Conservation (phyloP, 1,284 basidiomycete species). For the Pyrrhoderma lamaoense region DNA sequence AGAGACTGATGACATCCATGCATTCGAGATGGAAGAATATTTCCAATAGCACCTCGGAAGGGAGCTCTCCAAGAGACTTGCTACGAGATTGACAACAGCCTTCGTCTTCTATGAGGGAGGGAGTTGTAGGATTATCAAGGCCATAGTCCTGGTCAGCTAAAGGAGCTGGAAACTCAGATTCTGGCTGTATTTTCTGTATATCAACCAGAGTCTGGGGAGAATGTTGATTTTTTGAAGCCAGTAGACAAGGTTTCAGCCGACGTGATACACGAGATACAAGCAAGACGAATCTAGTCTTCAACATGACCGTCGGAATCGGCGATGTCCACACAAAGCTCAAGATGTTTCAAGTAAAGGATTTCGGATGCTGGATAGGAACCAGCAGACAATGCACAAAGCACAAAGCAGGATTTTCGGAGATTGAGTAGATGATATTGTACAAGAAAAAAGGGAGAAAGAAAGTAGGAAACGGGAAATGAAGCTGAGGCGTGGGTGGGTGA, state of each 20-base stretch:
- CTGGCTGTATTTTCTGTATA: too few species aligned
- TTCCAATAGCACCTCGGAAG: conserved; percentile 10
- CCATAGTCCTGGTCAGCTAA: too few species aligned
- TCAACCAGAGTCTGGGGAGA: neutral
- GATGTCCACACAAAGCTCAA: neutral
- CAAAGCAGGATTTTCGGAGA: too few species aligned
- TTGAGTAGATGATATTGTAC: too few species aligned
- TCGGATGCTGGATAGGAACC: too few species aligned
- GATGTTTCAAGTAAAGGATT: too few species aligned
- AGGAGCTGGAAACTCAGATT: too few species aligned
- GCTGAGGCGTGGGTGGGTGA: too few species aligned
- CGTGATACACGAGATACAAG: neutral
- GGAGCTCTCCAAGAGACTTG: conserved; percentile 7
- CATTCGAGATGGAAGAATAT: conserved; percentile 13
- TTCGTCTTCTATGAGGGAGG: neutral
- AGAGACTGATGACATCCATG: conserved; percentile 11
- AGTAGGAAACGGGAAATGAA: too few species aligned
- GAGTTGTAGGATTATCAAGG: too few species aligned
- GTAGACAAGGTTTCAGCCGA: neutral
- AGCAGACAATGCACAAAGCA: too few species aligned
- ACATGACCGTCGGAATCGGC: neutral
- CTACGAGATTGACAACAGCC: neutral
- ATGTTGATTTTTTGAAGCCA: neutral
- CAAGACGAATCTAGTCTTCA: neutral
- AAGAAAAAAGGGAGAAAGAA: too few species aligned